Percentiles rank a stretch among this genome's conserved stretches.
phyloP scores from a whole-genome alignment of 495 filamentous ascomycete genomes.

The Podospora pseudoanserina region DNA sequence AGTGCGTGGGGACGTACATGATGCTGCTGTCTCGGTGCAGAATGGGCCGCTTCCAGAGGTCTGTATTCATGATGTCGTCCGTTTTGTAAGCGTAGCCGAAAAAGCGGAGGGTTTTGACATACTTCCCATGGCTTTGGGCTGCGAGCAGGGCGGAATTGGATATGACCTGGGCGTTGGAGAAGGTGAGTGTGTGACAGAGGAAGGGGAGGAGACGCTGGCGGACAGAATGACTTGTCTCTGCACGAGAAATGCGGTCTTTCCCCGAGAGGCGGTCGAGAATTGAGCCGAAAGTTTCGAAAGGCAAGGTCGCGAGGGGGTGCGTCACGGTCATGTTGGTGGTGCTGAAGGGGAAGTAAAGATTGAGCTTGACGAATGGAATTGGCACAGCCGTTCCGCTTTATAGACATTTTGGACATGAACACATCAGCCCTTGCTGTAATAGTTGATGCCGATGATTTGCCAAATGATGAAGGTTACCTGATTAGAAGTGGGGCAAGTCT shows the following conservation, averaged over 20 bases:
- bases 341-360: neutral
- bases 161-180: conserved; percentile 1
- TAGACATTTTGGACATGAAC: neutral
- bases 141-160: conserved; percentile 1
- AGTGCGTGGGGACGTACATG: neutral
- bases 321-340: neutral
- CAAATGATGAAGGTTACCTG: neutral
- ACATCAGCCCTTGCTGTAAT: neutral
- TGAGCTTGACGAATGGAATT: neutral
- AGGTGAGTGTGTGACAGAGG: conserved; percentile 4
- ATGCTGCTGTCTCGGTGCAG: neutral
- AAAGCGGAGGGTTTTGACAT: neutral
- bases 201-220: neutral
- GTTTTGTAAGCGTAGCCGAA: conserved; percentile 1
- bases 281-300: neutral
- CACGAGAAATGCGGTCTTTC: neutral
- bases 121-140: neutral
- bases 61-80: neutral
- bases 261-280: neutral
- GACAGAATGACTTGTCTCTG: neutral
- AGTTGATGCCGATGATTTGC: neutral
- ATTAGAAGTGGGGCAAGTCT: neutral
- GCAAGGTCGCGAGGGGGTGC: neutral
- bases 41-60: neutral
- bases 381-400: neutral